Percentiles rank a stretch among this genome's conserved stretches.
These are phyloP conservation scores for Erythrophleum fordii DNA, from an alignment of 306 rosid genomes.

Conservation along the genomic window DNA sequence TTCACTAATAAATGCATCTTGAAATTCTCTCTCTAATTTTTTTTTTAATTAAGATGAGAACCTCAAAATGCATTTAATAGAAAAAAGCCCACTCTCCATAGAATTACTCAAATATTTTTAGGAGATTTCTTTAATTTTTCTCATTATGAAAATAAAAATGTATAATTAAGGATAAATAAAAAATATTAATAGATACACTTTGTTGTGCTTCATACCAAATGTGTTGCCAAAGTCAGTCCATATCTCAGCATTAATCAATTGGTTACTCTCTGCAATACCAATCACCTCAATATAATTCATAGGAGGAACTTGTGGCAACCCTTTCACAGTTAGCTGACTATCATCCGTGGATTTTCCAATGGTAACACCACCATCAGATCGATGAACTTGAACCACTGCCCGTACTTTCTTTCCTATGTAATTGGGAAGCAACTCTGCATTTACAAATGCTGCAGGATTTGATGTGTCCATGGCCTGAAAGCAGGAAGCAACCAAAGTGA, in stretches of 20 bases:
- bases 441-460: conserved; percentile 59
- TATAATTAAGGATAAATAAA: neutral
- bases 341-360: conserved; percentile 52
- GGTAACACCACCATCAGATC: conserved; percentile 37
- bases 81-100: neutral
- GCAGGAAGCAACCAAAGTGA: neutral
- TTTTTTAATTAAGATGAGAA: neutral
- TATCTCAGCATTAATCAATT: conserved; percentile 46
- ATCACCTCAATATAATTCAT: conserved; percentile 54
- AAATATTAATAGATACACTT: neutral
- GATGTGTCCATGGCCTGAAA: conserved; percentile 57
- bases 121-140: neutral
- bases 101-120: neutral
- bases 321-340: conserved; percentile 44
- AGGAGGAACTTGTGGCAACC: conserved; percentile 51
- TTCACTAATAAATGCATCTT: neutral
- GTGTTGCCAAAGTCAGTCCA: conserved; percentile 61
- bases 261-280: conserved; percentile 57
- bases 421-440: conserved; percentile 47
- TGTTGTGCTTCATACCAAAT: conserved; percentile 45
- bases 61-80: neutral
- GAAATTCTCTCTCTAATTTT: neutral
- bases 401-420: conserved; percentile 61
- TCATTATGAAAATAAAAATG: neutral
- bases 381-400: conserved; percentile 55